These are phyloP conservation scores for Fusarium dlaminii DNA, from an alignment of 2,329 filamentous ascomycete genomes.

Conservation along the genomic window DNA sequence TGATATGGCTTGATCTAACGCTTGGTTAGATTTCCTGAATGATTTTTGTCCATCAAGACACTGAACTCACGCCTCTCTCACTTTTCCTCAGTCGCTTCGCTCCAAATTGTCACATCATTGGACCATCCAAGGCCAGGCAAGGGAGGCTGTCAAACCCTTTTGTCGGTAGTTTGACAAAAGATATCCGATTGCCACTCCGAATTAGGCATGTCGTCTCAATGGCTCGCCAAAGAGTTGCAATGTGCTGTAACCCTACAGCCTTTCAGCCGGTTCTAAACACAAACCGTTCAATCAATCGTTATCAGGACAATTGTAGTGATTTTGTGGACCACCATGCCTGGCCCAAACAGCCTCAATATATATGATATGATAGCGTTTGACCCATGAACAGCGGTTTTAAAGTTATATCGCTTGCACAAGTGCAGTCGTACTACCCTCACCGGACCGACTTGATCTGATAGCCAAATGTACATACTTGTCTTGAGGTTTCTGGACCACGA, in stretches of 20 bases:
- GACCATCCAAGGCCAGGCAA: conserved; percentile 14
- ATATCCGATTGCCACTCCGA: conserved; percentile 5
- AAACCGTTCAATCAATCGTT: not conserved
- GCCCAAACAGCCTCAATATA: not conserved
- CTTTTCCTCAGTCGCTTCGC: not conserved
- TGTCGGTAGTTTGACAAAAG: conserved; percentile 17
- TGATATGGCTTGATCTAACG: not conserved
- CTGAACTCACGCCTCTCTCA: not conserved
- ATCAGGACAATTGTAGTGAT: not conserved
- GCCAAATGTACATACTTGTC: not conserved
- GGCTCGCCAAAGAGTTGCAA: not conserved
- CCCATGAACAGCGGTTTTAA: not conserved
- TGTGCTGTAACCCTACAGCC: conserved; percentile 3
- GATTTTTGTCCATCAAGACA: not conserved
- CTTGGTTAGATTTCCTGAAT: not conserved
- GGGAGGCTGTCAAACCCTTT: conserved; percentile 30
- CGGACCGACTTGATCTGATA: not conserved
- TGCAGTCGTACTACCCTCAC: not conserved
- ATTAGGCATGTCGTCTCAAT: conserved; percentile 3
- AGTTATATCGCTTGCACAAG: not conserved
- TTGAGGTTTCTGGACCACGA: conserved; percentile 8
- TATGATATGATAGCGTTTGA: not conserved
- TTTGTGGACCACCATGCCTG: not conserved
- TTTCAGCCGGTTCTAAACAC: conserved; percentile 9
- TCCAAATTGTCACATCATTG: not conserved